These are phyloP conservation scores for Fomitopsis schrenkii DNA, from an alignment of 1,284 basidiomycete genomes.

Conservation along the genomic window DNA sequence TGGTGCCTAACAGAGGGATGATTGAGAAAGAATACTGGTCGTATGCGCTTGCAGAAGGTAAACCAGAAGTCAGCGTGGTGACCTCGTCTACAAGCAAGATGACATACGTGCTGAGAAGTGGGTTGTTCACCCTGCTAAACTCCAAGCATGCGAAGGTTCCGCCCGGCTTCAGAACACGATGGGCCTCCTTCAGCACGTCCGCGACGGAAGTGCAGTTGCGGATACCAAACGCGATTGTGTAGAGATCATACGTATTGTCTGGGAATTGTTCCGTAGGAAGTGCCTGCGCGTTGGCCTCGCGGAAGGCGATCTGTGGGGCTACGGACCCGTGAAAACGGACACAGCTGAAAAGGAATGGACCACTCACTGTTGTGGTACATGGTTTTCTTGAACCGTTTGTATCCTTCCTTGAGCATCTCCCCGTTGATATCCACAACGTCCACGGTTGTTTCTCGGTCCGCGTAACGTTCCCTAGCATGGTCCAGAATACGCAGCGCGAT, in stretches of 20 bases:
- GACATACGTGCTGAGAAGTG: constrained; percentile 80
- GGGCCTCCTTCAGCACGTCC: constrained; percentile 84
- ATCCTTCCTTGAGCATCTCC: constrained; percentile 93
- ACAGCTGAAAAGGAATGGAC: background rate
- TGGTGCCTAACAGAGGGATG: constrained; percentile 92
- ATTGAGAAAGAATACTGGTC: constrained; percentile 96
- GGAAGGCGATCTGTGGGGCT: constrained; percentile 94
- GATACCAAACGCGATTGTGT: constrained; percentile 99
- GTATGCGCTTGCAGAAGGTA: constrained; percentile 61
- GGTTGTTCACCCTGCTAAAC: constrained; percentile 93
- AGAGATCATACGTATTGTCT: constrained; percentile 88
- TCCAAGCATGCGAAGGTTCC: constrained; percentile 96
- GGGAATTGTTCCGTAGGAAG: constrained; percentile 65
- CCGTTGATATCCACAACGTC: constrained; percentile 94
- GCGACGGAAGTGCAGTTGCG: constrained; percentile 96
- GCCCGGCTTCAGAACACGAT: constrained; percentile 95
- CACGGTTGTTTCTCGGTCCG: constrained; percentile 85
- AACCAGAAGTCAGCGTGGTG: background rate
- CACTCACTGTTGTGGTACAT: constrained; percentile 94
- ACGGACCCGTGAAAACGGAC: constrained; percentile 8
- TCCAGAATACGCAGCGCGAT: constrained; percentile 95
- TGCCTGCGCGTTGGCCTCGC: constrained; percentile 90
- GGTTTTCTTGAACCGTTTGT: constrained; percentile 87
- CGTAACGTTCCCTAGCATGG: constrained; percentile 84
- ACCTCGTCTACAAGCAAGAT: background rate